Conservation (phyloP, 805 yeast species). For the Saccharomycopsis guyanensis region DNA sequence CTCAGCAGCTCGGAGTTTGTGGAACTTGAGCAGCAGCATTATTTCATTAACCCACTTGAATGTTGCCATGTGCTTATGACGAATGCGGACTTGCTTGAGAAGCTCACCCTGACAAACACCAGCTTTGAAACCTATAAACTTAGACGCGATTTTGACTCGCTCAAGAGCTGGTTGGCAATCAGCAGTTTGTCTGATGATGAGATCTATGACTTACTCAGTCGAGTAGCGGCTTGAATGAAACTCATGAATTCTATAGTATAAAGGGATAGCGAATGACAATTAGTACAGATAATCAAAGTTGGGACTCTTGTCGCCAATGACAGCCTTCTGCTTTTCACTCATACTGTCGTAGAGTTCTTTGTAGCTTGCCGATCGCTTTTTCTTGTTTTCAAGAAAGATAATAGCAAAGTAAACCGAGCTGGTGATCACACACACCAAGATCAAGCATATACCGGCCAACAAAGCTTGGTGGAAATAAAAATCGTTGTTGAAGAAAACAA, state of each 20-base stretch:
- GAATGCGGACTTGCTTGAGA: neutral
- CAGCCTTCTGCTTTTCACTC: neutral
- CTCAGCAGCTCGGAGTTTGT: slow-evolving; percentile 4
- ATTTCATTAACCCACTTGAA: slow-evolving; percentile 12
- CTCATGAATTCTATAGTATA: too few relatives aligned
- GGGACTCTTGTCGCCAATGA: slow-evolving; percentile 9
- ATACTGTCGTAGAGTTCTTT: neutral
- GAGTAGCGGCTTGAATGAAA: slow-evolving; percentile 4
- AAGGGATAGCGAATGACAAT: too few relatives aligned
- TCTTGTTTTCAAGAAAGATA: neutral
- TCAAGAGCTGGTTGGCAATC: slow-evolving; percentile 2
- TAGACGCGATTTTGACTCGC: neutral
- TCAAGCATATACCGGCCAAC: slow-evolving; percentile 1
- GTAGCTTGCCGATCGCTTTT: slow-evolving; percentile 4
- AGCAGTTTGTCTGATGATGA: slow-evolving; percentile 11
- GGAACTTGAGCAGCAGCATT: slow-evolving; percentile 6
- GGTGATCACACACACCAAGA: neutral
- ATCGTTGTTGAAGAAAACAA: neutral
- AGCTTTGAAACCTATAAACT: slow-evolving; percentile 4
- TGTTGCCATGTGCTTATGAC: slow-evolving; percentile 18
- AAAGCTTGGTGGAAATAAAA: neutral
- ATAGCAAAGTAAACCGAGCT: neutral
- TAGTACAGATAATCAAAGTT: slow-evolving; percentile 8
- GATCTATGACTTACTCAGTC: slow-evolving; percentile 16
- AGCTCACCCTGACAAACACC: neutral